Evolutionary conservation across 2,329 filamentous ascomycete species (phyloP).

Genomic region (Aspergillus sp.): DNA sequence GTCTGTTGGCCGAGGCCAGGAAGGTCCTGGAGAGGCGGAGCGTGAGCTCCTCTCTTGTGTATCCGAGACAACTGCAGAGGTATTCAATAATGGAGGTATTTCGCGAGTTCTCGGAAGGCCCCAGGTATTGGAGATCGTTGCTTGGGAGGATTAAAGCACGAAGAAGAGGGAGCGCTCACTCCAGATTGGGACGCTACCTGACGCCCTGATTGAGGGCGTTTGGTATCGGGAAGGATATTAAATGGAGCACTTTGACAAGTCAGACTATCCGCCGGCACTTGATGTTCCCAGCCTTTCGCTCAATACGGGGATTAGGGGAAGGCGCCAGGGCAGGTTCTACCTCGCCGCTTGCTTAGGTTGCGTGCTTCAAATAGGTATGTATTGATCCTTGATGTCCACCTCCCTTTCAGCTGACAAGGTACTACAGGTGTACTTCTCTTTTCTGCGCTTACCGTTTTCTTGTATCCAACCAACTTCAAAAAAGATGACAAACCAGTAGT

Average conservation of each 20-base stretch:
- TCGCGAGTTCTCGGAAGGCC: slow-evolving; percentile 30
- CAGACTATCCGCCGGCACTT: slow-evolving; percentile 17
- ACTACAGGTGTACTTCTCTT: slow-evolving; percentile 21
- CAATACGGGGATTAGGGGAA: slow-evolving; percentile 29
- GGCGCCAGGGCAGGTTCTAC: slow-evolving; percentile 23
- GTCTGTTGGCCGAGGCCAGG: slow-evolving; percentile 41
- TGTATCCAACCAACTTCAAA: slow-evolving; percentile 19
- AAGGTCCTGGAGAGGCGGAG: slow-evolving; percentile 37
- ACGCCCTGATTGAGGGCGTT: slow-evolving; percentile 15
- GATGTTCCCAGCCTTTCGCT: slow-evolving; percentile 30
- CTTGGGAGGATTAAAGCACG: slow-evolving; percentile 38
- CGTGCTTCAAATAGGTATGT: slow-evolving; percentile 23
- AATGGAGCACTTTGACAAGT: slow-evolving; percentile 2
- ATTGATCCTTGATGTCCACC: not conserved
- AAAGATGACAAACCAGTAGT: slow-evolving; percentile 20
- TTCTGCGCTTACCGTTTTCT: slow-evolving; percentile 23
- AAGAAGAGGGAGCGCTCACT: slow-evolving; percentile 14
- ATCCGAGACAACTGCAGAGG: slow-evolving; percentile 39
- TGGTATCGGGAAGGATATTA: slow-evolving; percentile 12
- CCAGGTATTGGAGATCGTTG: slow-evolving; percentile 30
- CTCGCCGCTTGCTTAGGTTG: slow-evolving; percentile 20
- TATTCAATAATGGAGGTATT: slow-evolving; percentile 39
- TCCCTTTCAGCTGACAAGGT: not conserved
- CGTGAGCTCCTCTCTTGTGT: slow-evolving; percentile 43
- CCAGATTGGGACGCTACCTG: slow-evolving; percentile 21